Conservation (phyloP, 2,329 filamentous ascomycete genomes). For the Aspergillus alliaceus region DNA sequence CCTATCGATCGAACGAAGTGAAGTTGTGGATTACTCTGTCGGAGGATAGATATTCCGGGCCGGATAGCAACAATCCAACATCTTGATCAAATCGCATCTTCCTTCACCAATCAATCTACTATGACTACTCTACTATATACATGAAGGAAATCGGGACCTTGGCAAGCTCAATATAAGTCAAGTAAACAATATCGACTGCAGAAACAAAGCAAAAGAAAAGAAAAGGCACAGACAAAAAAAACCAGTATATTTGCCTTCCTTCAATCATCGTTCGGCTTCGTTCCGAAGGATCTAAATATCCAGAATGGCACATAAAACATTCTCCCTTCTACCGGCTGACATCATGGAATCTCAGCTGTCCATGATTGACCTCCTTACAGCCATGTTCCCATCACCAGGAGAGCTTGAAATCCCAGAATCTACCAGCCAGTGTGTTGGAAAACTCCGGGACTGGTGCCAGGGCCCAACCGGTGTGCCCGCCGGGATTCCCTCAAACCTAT, state of each 20-base stretch:
- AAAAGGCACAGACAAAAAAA: too few relatives aligned
- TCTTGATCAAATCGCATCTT: too few relatives aligned
- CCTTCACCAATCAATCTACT: too few relatives aligned
- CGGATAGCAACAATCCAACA: too few relatives aligned
- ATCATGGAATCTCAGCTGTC: constrained; percentile 51
- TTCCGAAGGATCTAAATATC: too few relatives aligned
- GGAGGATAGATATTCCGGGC: background rate
- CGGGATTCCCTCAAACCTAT: constrained; percentile 21
- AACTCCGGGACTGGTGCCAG: constrained; percentile 29
- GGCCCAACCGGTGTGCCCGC: constrained; percentile 11
- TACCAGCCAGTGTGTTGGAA: constrained; percentile 26
- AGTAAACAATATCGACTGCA: too few relatives aligned
- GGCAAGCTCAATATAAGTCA: too few relatives aligned
- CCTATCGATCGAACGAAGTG: too few relatives aligned
- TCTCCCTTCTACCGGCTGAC: constrained; percentile 40
- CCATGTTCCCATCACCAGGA: constrained; percentile 49
- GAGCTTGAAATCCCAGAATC: constrained; percentile 46
- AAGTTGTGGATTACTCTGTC: background rate
- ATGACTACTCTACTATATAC: background rate
- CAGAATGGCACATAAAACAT: constrained; percentile 15
- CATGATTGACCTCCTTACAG: constrained; percentile 53
- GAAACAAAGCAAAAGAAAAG: too few relatives aligned
- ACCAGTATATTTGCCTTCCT: too few relatives aligned
- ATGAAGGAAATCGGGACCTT: too few relatives aligned
- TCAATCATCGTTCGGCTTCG: too few relatives aligned